Percentiles rank a stretch among this genome's conserved stretches.
These are phyloP conservation scores for Lavandula angustifolia DNA, from an alignment of 257 asterid species.

Conservation along the genomic window DNA sequence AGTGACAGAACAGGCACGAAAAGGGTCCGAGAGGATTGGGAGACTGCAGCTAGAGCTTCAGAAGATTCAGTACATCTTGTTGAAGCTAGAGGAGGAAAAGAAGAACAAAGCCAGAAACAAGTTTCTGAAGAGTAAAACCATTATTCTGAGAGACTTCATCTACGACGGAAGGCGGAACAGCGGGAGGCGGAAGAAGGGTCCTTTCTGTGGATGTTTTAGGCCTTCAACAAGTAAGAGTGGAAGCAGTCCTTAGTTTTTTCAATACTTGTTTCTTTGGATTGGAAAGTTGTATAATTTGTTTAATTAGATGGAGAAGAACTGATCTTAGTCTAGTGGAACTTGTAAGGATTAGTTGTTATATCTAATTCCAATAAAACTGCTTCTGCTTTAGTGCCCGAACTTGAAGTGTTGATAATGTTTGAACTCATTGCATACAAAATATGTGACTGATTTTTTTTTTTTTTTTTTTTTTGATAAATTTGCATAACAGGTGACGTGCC, in stretches of 20 bases:
- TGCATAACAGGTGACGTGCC: too few relatives aligned
- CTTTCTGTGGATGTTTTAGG: slow-evolving; percentile 70
- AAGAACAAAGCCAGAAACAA: slow-evolving; percentile 49
- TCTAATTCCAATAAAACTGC: slow-evolving; percentile 47
- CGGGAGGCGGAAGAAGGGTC: slow-evolving; percentile 61
- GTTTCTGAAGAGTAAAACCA: slow-evolving; percentile 55
- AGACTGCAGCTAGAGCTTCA: slow-evolving; percentile 77
- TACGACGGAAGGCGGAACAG: slow-evolving; percentile 55
- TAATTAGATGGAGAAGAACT: slow-evolving; percentile 38
- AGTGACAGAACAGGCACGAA: slow-evolving; percentile 67
- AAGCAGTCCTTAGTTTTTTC: slow-evolving; percentile 29
- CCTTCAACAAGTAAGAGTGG: slow-evolving; percentile 50
- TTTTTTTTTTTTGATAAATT: too few relatives aligned
- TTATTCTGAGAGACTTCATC: slow-evolving; percentile 71
- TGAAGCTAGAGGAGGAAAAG: slow-evolving; percentile 75
- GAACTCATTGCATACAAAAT: slow-evolving; percentile 1
- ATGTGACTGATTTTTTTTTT: too few relatives aligned
- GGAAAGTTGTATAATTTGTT: slow-evolving; percentile 24
- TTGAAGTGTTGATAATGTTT: neutral
- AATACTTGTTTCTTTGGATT: slow-evolving; percentile 1
- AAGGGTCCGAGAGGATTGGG: slow-evolving; percentile 85
- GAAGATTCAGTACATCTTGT: slow-evolving; percentile 67
- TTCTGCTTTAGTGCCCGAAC: slow-evolving; percentile 12
- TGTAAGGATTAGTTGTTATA: slow-evolving; percentile 38
- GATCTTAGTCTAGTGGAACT: slow-evolving; percentile 35